Percentiles rank a stretch among this genome's conserved stretches.
Evolutionary conservation across 225 moss, liverwort and hornwort species (phyloP).

Genomic region (Bryum argenteum): DNA sequence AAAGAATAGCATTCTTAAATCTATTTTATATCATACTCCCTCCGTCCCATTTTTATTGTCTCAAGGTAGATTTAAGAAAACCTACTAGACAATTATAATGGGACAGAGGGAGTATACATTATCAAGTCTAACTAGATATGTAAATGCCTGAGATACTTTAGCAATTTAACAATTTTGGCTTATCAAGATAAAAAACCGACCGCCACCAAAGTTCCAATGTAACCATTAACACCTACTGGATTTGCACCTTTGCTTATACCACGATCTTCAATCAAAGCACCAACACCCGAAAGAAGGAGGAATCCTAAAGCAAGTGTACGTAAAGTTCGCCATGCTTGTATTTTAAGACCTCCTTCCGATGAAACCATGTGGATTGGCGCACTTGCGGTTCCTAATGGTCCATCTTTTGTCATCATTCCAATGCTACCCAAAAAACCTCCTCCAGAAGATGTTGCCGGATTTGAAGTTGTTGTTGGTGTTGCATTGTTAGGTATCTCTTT

Average conservation of each 20-base stretch:
- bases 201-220: too few species aligned
- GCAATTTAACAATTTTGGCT: too few species aligned
- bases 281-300: conserved; percentile 73
- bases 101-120: too few species aligned
- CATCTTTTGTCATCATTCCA: conserved; percentile 26
- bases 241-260: conserved; percentile 80
- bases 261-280: conserved; percentile 80
- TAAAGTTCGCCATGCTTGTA: conserved; percentile 79
- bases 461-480: not conserved
- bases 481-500: not conserved
- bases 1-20: too few species aligned
- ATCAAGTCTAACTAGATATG: not conserved
- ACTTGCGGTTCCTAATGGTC: conserved; percentile 13
- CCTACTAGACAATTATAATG: too few species aligned
- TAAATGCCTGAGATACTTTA: too few species aligned
- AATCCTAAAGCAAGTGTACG: conserved; percentile 73
- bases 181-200: too few species aligned
- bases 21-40: too few species aligned
- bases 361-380: conserved; percentile 67
- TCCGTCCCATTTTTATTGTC: too few species aligned
- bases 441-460: accelerated
- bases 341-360: conserved; percentile 76
- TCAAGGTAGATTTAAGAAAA: too few species aligned
- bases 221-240: too few species aligned
- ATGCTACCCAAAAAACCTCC: conserved; percentile 17